Conservation (phyloP, 441 rosid species). For the Isatis lusitanica region DNA sequence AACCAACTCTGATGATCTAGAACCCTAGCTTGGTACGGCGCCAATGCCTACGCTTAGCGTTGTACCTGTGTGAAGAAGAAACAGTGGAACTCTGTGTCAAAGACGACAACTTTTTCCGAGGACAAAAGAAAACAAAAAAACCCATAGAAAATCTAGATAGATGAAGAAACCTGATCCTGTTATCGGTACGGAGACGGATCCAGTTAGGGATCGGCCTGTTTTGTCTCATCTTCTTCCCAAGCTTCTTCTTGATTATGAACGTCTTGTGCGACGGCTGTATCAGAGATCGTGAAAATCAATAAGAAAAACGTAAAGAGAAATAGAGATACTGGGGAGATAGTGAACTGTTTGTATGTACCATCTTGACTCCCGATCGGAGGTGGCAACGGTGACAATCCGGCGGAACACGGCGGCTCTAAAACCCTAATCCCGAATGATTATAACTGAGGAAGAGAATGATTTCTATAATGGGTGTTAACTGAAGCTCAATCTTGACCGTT, state of each 20-base stretch:
- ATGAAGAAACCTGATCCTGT: conserved; percentile 59
- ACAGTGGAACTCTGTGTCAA: background rate
- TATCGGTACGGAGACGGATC: conserved; percentile 82
- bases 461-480: conserved; percentile 4
- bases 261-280: conserved; percentile 80
- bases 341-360: background rate
- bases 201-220: conserved; percentile 83
- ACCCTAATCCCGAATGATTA: background rate
- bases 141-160: background rate
- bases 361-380: conserved; percentile 11
- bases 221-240: conserved; percentile 86
- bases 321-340: background rate
- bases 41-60: conserved; percentile 95
- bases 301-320: background rate
- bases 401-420: conserved; percentile 24
- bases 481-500: conserved; percentile 24
- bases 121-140: too few species aligned
- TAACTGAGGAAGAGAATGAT: background rate
- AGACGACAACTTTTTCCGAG: background rate
- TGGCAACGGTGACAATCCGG: conserved; percentile 16
- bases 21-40: conserved; percentile 91
- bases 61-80: conserved; percentile 50
- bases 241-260: conserved; percentile 79
- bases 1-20: conserved; percentile 31
- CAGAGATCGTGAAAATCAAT: background rate